These are phyloP conservation scores for Jimgerdemannia flammicorona DNA, from an alignment of 192 early-diverging fungal species.

Conservation along the genomic window DNA sequence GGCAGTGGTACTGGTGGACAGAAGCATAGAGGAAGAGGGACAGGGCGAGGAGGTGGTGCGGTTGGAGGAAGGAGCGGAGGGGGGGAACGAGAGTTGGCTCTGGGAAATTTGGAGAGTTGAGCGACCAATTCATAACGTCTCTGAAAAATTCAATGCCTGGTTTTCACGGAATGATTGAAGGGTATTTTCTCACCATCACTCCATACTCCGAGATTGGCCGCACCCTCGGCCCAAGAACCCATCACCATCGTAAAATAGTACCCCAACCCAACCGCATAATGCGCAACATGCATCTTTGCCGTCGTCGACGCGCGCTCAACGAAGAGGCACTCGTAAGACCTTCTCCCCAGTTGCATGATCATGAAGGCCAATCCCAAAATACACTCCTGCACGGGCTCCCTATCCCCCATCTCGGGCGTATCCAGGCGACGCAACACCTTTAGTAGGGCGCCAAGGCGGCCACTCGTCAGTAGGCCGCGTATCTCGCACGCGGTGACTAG, in stretches of 20 bases:
- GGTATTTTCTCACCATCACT: background rate
- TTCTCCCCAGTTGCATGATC: constrained; percentile 31
- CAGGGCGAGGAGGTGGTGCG: constrained; percentile 26
- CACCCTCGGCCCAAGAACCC: constrained; percentile 46
- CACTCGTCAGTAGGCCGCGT: background rate
- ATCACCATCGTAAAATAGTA: constrained; percentile 57
- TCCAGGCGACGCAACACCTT: constrained; percentile 6
- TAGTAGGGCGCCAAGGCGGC: constrained; percentile 4
- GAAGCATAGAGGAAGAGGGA: constrained; percentile 51
- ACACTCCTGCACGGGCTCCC: constrained; percentile 1
- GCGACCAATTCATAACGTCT: background rate
- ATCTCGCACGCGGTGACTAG: constrained; percentile 20
- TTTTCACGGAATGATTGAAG: background rate
- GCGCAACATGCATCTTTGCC: constrained; percentile 56
- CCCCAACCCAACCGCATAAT: constrained; percentile 59
- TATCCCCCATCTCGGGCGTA: background rate
- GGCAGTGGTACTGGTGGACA: constrained; percentile 61
- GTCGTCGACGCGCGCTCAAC: constrained; percentile 37
- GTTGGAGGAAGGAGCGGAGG: constrained; percentile 19
- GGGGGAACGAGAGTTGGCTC: constrained; percentile 12
- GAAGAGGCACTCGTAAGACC: constrained; percentile 44
- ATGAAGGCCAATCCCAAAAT: constrained; percentile 32
- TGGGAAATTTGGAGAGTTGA: background rate
- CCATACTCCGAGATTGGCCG: constrained; percentile 28
- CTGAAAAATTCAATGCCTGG: no score